A percentile compares a stretch with the other conserved stretches of the same genome.
Evolutionary conservation across 768 basidiomycete genomes (phyloP).

Genomic region (Boletales sp.): DNA sequence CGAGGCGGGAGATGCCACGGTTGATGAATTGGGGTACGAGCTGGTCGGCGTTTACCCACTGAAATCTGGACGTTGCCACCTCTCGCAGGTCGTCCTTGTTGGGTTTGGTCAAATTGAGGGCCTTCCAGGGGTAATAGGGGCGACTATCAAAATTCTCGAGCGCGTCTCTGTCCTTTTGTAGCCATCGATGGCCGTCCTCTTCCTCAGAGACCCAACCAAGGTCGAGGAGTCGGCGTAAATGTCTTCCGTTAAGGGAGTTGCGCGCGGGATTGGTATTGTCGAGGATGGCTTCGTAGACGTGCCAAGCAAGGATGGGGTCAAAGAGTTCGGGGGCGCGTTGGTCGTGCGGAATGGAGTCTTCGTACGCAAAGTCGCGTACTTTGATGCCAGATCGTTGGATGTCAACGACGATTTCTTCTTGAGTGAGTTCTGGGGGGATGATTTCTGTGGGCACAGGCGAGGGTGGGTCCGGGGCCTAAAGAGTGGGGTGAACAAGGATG

Average conservation of each 20-base stretch:
- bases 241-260: constrained; percentile 18
- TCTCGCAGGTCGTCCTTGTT: constrained; percentile 23
- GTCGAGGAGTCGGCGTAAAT: constrained; percentile 28
- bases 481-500: background rate
- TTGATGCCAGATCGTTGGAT: constrained; percentile 27
- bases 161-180: constrained; percentile 22
- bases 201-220: constrained; percentile 26
- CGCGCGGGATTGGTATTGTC: constrained; percentile 17
- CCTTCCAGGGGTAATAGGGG: constrained; percentile 26
- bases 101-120: constrained; percentile 21
- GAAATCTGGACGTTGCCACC: constrained; percentile 26
- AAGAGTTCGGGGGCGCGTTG: constrained; percentile 25
- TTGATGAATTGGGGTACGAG: constrained; percentile 23
- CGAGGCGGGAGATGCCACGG: constrained; percentile 18
- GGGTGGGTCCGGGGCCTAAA: constrained; percentile 20
- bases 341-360: constrained; percentile 12
- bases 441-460: constrained; percentile 33
- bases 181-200: constrained; percentile 23
- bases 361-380: constrained; percentile 32
- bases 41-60: constrained; percentile 30
- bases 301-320: constrained; percentile 29
- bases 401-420: constrained; percentile 31
- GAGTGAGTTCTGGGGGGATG: constrained; percentile 30
- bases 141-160: constrained; percentile 24
- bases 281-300: constrained; percentile 27